Percentiles rank a stretch among this genome's conserved stretches.
Conservation (phyloP, 2,329 filamentous ascomycete species). For the Colletotrichum sp. region DNA sequence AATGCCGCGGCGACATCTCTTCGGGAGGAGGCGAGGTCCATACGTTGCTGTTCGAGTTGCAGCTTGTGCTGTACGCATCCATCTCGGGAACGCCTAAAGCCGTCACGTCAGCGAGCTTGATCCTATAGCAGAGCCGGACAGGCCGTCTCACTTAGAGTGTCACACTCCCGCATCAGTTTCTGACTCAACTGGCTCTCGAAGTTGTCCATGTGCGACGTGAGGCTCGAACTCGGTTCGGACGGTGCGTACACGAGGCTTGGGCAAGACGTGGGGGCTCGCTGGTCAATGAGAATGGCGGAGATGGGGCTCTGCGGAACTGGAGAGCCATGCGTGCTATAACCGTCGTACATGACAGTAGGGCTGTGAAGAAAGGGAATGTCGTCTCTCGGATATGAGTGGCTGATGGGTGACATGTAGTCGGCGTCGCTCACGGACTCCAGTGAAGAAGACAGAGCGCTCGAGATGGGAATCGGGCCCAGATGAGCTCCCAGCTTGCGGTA, state of each 20-base stretch:
- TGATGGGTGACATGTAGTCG: constrained; percentile 67
- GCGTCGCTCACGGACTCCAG: constrained; percentile 66
- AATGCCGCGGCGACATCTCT: constrained; percentile 47
- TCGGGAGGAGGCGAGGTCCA: constrained; percentile 54
- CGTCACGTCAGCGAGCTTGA: constrained; percentile 26
- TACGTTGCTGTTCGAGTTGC: constrained; percentile 50
- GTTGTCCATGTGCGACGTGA: constrained; percentile 63
- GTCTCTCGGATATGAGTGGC: constrained; percentile 59
- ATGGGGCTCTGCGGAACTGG: constrained; percentile 61
- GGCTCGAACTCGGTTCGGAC: constrained; percentile 65
- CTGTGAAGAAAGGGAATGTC: constrained; percentile 56
- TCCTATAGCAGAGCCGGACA: constrained; percentile 19
- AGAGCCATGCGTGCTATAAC: constrained; percentile 57
- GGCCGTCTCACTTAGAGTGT: constrained; percentile 55
- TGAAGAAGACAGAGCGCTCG: constrained; percentile 57
- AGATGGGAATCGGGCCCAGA: constrained; percentile 45
- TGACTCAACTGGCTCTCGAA: constrained; percentile 61
- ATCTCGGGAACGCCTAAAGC: constrained; percentile 56
- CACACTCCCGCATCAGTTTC: constrained; percentile 60
- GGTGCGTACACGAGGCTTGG: constrained; percentile 66
- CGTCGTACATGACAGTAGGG: constrained; percentile 61
- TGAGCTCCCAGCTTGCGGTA: constrained; percentile 48
- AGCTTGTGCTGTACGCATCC: constrained; percentile 56
- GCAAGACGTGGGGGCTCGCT: constrained; percentile 61
- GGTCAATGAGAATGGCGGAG: constrained; percentile 59